These are phyloP conservation scores for Lolium rigidum DNA, from an alignment of 176 grass and related monocot genomes.

Conservation along the genomic window DNA sequence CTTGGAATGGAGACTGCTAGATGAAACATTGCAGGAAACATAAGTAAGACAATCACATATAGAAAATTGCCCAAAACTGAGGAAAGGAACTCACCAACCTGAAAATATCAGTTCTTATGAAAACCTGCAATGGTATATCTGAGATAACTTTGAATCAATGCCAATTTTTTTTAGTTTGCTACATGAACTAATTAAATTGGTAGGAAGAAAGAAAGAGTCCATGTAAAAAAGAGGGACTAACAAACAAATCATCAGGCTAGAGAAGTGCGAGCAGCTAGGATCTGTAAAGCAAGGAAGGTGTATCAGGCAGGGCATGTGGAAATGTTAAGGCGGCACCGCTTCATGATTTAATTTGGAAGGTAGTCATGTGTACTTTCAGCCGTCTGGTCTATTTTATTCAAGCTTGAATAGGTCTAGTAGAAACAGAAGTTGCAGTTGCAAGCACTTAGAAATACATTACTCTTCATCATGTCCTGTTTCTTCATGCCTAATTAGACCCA, in stretches of 20 bases:
- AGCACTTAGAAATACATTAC: no score
- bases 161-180: neutral
- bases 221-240: neutral
- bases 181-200: neutral
- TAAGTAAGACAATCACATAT: neutral
- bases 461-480: no score
- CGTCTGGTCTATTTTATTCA: no score
- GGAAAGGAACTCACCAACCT: neutral
- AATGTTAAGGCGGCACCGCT: no score
- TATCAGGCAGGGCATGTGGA: no score
- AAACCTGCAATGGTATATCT: neutral
- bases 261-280: neutral
- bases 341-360: no score
- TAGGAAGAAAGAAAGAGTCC: neutral
- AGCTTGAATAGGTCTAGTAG: no score
- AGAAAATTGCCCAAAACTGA: neutral
- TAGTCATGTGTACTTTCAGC: no score
- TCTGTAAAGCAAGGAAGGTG: no score
- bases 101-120: neutral
- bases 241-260: neutral
- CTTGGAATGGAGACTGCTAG: neutral
- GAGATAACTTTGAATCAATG: neutral
- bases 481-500: no score
- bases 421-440: no score
- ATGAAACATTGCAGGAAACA: neutral